Evolutionary conservation across 2,329 filamentous ascomycete species (phyloP).

Genomic region (Sordariomycetes sp.): DNA sequence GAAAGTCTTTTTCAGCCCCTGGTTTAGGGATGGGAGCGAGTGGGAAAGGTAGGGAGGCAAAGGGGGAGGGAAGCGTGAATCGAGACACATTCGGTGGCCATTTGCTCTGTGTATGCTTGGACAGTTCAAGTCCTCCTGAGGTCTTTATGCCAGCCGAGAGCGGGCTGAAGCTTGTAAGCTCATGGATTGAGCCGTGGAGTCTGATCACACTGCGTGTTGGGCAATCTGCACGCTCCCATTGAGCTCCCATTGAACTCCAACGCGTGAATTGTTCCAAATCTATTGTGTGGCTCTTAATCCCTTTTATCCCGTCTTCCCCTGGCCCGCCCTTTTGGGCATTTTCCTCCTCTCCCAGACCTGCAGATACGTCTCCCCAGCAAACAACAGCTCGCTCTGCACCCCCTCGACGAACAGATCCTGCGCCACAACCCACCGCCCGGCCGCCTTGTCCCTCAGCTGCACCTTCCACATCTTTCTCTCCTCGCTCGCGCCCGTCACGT

Average conservation of each 20-base stretch:
- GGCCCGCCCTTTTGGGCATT: constrained; percentile 19
- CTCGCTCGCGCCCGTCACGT: constrained; percentile 83
- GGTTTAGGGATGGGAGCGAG: background rate
- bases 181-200: no score
- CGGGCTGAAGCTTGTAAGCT: background rate
- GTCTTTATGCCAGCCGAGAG: background rate
- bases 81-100: background rate
- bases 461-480: constrained; percentile 88
- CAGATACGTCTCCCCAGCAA: constrained; percentile 87
- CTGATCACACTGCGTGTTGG: no score
- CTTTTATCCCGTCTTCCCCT: constrained; percentile 21
- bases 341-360: constrained; percentile 91
- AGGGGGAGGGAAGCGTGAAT: background rate
- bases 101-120: background rate
- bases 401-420: constrained; percentile 92
- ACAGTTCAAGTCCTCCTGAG: background rate
- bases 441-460: constrained; percentile 71
- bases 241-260: background rate
- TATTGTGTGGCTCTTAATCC: background rate
- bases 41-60: constrained; percentile 5
- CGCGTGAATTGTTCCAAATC: background rate
- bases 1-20: background rate
- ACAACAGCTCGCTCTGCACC: constrained; percentile 79
- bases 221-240: no score
- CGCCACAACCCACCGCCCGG: constrained; percentile 82